Conservation (phyloP, 2,329 filamentous ascomycete genomes). For the Akanthomyces lecanii region DNA sequence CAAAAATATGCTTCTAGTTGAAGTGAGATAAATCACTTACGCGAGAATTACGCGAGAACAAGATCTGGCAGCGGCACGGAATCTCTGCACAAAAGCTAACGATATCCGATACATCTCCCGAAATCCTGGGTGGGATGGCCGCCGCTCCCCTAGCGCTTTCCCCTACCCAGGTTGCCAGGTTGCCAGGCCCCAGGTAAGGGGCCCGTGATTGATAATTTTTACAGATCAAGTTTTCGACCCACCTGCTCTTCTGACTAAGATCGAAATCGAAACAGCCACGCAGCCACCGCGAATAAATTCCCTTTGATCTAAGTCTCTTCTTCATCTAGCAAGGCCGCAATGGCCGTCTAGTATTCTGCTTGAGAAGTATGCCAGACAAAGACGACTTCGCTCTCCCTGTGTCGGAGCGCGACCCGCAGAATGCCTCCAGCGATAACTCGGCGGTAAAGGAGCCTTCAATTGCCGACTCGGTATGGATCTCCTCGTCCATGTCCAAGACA, state of each 20-base stretch:
- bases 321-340: not conserved
- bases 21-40: no score
- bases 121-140: not conserved
- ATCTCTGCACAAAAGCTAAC: not conserved
- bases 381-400: not conserved
- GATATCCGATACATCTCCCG: not conserved
- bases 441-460: not conserved
- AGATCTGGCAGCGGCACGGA: not conserved
- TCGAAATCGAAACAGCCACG: not conserved
- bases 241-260: not conserved
- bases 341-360: not conserved
- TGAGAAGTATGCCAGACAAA: not conserved
- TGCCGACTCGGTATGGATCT: constrained; percentile 21
- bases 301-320: no score
- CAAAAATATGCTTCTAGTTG: no score
- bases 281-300: not conserved
- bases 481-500: constrained; percentile 22
- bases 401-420: not conserved
- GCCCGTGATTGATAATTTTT: constrained; percentile 9
- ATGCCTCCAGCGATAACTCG: not conserved
- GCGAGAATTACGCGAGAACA: not conserved
- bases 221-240: constrained; percentile 3
- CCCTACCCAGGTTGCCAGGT: no score
- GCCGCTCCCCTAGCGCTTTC: not conserved
- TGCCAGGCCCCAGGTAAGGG: no score